These are phyloP conservation scores for Vachellia collinsii DNA, from an alignment of 306 rosid genomes.

Conservation along the genomic window DNA sequence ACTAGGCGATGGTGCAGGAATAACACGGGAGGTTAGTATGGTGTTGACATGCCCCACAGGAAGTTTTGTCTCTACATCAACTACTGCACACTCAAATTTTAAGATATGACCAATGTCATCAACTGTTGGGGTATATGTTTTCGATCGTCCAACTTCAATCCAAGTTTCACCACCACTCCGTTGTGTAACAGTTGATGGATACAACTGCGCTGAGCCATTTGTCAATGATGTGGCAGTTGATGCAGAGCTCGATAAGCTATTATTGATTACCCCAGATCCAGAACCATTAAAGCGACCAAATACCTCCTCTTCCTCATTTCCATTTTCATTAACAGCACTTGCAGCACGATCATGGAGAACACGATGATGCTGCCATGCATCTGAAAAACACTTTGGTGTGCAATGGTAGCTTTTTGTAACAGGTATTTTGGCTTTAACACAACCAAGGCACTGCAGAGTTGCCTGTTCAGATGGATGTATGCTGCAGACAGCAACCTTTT, in stretches of 20 bases:
- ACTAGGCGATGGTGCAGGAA: constrained; percentile 95
- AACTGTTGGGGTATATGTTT: constrained; percentile 90
- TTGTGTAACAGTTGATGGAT: constrained; percentile 83
- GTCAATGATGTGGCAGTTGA: constrained; percentile 73
- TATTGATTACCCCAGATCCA: constrained; percentile 63
- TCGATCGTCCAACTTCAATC: constrained; percentile 90
- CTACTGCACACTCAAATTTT: constrained; percentile 93
- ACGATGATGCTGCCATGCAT: constrained; percentile 99
- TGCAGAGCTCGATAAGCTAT: constrained; percentile 66
- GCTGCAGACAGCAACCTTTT: constrained; percentile 86
- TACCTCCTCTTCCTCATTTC: constrained; percentile 90
- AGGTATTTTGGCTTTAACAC: constrained; percentile 90
- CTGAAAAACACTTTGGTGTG: constrained; percentile 95
- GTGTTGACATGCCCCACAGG: constrained; percentile 71
- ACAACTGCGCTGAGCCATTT: constrained; percentile 81
- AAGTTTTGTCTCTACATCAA: constrained; percentile 78
- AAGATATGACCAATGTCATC: constrained; percentile 96
- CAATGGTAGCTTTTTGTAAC: constrained; percentile 93
- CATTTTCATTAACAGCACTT: constrained; percentile 91
- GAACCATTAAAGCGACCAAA: constrained; percentile 81
- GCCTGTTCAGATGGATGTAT: constrained; percentile 98
- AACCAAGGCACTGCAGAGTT: constrained; percentile 93
- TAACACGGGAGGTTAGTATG: constrained; percentile 87
- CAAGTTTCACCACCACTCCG: constrained; percentile 93
- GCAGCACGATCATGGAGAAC: constrained; percentile 98